phyloP scores from a whole-genome alignment of 2,329 filamentous ascomycete species.

The Colletotrichum limetticola region DNA sequence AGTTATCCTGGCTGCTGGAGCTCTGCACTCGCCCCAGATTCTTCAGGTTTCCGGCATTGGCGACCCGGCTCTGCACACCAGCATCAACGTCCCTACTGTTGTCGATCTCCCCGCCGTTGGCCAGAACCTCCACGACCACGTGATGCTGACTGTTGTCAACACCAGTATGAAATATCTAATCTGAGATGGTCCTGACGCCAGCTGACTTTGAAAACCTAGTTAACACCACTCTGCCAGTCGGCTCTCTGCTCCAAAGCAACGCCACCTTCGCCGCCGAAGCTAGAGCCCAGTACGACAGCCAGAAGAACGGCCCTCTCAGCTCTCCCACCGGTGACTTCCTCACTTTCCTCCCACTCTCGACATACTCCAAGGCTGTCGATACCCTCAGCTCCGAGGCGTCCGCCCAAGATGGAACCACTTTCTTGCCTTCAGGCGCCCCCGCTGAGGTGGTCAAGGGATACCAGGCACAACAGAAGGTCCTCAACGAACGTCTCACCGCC shows the following conservation, averaged over 20 bases:
- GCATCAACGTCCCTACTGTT: conserved; percentile 28
- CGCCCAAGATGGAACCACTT: conserved; percentile 45
- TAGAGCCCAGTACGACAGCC: conserved; percentile 43
- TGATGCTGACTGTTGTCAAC: conserved; percentile 25
- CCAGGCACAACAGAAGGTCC: conserved; percentile 45
- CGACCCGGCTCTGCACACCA: conserved; percentile 20
- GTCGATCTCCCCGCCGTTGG: conserved; percentile 34
- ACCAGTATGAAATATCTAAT: neutral
- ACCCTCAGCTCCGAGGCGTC: conserved; percentile 43
- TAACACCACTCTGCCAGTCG: conserved; percentile 25
- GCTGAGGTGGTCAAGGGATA: conserved; percentile 51
- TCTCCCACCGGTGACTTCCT: conserved; percentile 39
- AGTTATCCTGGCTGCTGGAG: conserved; percentile 54
- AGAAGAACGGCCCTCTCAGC: conserved; percentile 44
- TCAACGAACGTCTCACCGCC: conserved; percentile 44
- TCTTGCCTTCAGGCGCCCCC: conserved; percentile 46
- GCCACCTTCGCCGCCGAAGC: conserved; percentile 46
- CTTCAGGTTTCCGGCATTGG: conserved; percentile 64
- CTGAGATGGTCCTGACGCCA: neutral
- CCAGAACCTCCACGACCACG: conserved; percentile 36
- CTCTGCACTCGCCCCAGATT: conserved; percentile 54
- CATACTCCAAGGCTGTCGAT: conserved; percentile 40
- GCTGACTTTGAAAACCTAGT: conserved; percentile 7
- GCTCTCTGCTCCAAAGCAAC: conserved; percentile 42
- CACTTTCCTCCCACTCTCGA: conserved; percentile 38